These are phyloP conservation scores for Thalassiosira tumida DNA, from an alignment of 352 stramenopile species.

Conservation along the genomic window DNA sequence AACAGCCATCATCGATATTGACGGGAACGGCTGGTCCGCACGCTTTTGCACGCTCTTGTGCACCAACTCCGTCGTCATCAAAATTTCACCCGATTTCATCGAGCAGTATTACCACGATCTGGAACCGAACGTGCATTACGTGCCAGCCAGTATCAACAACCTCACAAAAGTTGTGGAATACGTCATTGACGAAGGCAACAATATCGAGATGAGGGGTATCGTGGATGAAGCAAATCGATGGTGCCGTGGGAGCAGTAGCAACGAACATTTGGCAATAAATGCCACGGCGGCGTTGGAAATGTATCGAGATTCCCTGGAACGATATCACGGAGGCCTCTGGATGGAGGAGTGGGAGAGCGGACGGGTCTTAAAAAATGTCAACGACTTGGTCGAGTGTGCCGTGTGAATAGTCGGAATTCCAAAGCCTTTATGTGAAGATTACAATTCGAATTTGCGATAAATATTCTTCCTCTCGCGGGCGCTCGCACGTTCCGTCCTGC, in stretches of 20 bases:
- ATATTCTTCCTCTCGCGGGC: too few relatives aligned
- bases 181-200: constrained; percentile 62
- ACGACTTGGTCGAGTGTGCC: constrained; percentile 50
- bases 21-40: constrained; percentile 71
- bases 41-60: constrained; percentile 76
- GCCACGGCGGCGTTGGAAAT: constrained; percentile 39
- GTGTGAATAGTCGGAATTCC: too few relatives aligned
- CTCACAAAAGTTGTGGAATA: constrained; percentile 45
- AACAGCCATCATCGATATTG: constrained; percentile 76
- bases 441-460: too few relatives aligned
- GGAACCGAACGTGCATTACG: constrained; percentile 70
- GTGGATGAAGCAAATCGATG: constrained; percentile 59
- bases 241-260: too few relatives aligned
- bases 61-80: constrained; percentile 69
- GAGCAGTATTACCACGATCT: constrained; percentile 75
- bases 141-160: constrained; percentile 70
- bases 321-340: constrained; percentile 13
- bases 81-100: constrained; percentile 71
- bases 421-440: too few relatives aligned
- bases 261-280: constrained; percentile 17
- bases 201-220: constrained; percentile 60
- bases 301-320: constrained; percentile 25
- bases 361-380: background rate
- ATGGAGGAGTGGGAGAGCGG: constrained; percentile 1
- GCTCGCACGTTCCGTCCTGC: too few relatives aligned